Base-by-base conservation (phyloP, 2,329 filamentous ascomycete species). In the Oidium heveae region DNA sequence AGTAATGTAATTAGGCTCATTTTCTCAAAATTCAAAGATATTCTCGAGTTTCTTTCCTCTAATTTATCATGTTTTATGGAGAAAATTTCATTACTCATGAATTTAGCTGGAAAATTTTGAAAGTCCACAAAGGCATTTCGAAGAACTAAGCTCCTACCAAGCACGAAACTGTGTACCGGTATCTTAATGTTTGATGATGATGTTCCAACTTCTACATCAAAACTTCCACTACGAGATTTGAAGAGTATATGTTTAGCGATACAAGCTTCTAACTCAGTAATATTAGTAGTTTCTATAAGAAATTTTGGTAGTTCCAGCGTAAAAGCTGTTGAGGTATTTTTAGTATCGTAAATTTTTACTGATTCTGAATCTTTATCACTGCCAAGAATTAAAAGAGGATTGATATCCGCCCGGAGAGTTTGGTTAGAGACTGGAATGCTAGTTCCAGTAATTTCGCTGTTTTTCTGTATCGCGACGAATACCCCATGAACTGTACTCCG, bases 401-500 rank as follows among this genome's bases (percentile, higher is more conserved):
- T 72, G 4, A 94, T 58, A 60, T 94, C 83, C 34, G 81, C 72
- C 81, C 84, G 86, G 1, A 96, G 68, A 0, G 72, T 76, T 56
- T 78, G 77, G n/a, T 74, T 72, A 36, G 76, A 72, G 34, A 94
- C 74, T 10, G 71, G 68, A 39, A 94, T 79, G 59, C 77, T 72
- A 39, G 82, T 79, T 53, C 77, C 79, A 55, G 88, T 85, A 32
- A 94, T 79, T 63, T 88, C 80, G 58, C 80, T 86, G 61, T 95
- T 88, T 63, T 83, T 82, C 50, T 91, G 79, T 49, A 94, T 76
- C 2, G 86, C 87, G 36, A 86, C 84, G 69, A 89, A 96, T 0
- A 89, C 85, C 4, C 91, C 91, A 67, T 85, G 94, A 0, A 82
- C 77, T 36, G 91, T 96, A 61, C 87, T 89, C 59, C 87, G 76